phyloP scores from a whole-genome alignment of 2,329 filamentous ascomycete species.

The Colletotrichum cereale region DNA sequence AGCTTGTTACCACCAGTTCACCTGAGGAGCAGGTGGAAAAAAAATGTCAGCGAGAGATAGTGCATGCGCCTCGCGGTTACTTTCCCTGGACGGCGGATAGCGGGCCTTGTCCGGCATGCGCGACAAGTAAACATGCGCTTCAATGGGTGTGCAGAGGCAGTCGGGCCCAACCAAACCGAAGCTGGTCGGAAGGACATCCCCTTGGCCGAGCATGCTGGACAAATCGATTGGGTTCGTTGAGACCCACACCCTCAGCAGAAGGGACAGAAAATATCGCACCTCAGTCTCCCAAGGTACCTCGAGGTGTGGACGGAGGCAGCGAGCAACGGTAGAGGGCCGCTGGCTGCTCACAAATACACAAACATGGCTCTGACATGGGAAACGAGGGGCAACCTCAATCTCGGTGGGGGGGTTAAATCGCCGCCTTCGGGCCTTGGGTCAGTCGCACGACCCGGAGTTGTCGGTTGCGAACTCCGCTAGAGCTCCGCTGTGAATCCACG shows the following conservation, averaged over 20 bases:
- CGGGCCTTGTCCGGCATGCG: conserved; percentile 22
- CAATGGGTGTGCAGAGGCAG: conserved; percentile 32
- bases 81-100: conserved; percentile 24
- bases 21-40: background rate
- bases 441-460: conserved; percentile 31
- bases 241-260: conserved; percentile 36
- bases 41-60: conserved; percentile 25
- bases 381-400: conserved; percentile 27
- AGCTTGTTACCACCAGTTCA: conserved; percentile 6
- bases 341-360: conserved; percentile 35
- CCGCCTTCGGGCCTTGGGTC: conserved; percentile 39
- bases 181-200: conserved; percentile 31
- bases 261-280: conserved; percentile 41
- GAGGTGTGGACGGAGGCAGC: conserved; percentile 29
- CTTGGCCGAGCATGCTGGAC: conserved; percentile 29
- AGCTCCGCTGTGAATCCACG: conserved; percentile 39
- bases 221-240: conserved; percentile 39
- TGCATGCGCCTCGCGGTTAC: conserved; percentile 32
- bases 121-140: conserved; percentile 38
- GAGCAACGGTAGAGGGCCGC: conserved; percentile 11
- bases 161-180: conserved; percentile 40
- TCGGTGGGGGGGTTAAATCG: conserved; percentile 27
- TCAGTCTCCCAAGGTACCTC: conserved; percentile 36
- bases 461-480: conserved; percentile 37
- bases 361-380: conserved; percentile 32